Conservation (phyloP, 768 basidiomycete genomes). For the Lentinula boryana region DNA sequence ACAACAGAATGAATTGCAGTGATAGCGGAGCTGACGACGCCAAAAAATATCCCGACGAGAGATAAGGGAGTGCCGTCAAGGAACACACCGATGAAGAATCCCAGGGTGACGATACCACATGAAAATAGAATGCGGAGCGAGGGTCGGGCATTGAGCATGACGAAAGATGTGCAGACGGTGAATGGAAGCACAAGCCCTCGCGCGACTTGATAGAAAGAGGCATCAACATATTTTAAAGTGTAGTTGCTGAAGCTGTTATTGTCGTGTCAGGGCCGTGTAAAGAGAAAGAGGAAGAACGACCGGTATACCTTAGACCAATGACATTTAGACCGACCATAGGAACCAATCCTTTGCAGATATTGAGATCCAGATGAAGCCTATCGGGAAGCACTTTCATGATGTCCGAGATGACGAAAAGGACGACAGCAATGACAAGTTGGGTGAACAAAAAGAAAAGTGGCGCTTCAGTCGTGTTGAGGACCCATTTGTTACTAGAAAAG, state of each 20-base stretch:
- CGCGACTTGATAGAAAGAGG: conserved; percentile 94
- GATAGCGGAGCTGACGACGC: conserved; percentile 79
- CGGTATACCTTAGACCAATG: conserved; percentile 67
- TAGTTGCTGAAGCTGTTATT: conserved; percentile 74
- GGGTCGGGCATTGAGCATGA: conserved; percentile 72
- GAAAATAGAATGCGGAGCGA: conserved; percentile 68
- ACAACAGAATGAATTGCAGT: conserved; percentile 90
- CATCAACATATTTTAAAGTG: conserved; percentile 90
- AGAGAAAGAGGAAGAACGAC: not conserved
- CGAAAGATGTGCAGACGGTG: conserved; percentile 83
- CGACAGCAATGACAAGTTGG: conserved; percentile 57
- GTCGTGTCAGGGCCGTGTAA: not conserved
- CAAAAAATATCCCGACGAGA: conserved; percentile 67
- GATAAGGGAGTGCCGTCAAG: conserved; percentile 62
- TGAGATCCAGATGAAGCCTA: conserved; percentile 56
- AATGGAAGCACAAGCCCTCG: conserved; percentile 91
- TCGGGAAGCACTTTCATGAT: conserved; percentile 60
- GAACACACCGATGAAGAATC: conserved; percentile 90
- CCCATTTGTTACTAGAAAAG: conserved; percentile 60
- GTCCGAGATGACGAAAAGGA: conserved; percentile 57
- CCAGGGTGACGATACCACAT: conserved; percentile 77
- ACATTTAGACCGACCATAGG: conserved; percentile 77
- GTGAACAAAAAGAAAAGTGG: conserved; percentile 65
- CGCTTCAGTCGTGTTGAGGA: conserved; percentile 46
- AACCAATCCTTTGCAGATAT: conserved; percentile 63